Evolutionary conservation across 495 filamentous ascomycete species (phyloP).

Genomic region (Jackrogersella multiformis): DNA sequence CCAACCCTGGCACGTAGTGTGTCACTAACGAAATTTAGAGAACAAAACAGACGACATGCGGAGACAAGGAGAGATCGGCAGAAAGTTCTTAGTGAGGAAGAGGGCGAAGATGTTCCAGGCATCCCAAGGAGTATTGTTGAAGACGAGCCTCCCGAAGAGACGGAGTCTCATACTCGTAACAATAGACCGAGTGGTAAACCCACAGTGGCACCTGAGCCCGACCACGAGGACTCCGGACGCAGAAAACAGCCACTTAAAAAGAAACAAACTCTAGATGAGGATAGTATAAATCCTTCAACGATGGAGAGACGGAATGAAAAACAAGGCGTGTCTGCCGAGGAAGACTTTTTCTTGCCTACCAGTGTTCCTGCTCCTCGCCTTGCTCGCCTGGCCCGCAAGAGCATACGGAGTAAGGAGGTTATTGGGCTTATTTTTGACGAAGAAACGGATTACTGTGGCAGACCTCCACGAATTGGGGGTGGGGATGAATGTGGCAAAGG

Average conservation of each 20-base stretch:
- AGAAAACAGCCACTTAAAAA: slow-evolving; percentile 15
- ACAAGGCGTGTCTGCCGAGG: neutral
- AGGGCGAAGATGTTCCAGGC: neutral
- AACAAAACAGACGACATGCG: neutral
- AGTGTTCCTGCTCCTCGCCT: slow-evolving; percentile 42
- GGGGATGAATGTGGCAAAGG: neutral
- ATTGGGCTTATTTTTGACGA: slow-evolving; percentile 51
- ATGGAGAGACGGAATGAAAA: neutral
- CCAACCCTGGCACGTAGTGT: neutral
- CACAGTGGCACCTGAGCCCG: neutral
- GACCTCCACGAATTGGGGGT: neutral
- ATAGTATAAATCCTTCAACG: neutral
- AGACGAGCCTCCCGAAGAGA: neutral
- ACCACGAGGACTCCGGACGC: neutral
- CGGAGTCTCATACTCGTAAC: neutral
- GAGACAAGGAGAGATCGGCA: neutral
- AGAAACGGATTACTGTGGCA: slow-evolving; percentile 17
- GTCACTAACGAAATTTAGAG: neutral
- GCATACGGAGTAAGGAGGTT: slow-evolving; percentile 55
- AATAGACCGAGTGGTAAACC: neutral
- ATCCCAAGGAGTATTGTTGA: neutral
- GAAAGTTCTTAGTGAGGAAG: neutral
- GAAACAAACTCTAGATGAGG: neutral
- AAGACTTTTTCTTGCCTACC: neutral
- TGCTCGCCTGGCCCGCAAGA: slow-evolving; percentile 51